Evolutionary conservation across 306 rosid genomes (phyloP).

Genomic region (Sesbania bispinosa): DNA sequence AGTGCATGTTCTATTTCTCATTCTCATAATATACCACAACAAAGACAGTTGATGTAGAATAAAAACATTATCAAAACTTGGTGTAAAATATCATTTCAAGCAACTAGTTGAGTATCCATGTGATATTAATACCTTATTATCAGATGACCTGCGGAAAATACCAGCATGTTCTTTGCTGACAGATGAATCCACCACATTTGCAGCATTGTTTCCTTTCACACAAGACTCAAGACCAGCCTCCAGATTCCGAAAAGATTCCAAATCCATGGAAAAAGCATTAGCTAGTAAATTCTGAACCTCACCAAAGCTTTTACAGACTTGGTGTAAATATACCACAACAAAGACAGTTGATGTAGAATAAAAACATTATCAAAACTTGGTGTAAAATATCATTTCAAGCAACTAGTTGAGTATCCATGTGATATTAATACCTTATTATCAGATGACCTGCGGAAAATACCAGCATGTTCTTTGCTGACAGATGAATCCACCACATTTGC

Average conservation of each 20-base stretch:
- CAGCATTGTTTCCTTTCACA: slow-evolving; percentile 39
- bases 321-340: too few relatives aligned
- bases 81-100: not conserved
- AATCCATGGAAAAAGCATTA: slow-evolving; percentile 47
- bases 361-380: not conserved
- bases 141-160: slow-evolving; percentile 31
- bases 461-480: slow-evolving; percentile 32
- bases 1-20: not conserved
- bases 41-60: slow-evolving; percentile 17
- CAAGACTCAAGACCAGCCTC: slow-evolving; percentile 57
- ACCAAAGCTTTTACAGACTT: slow-evolving; percentile 54
- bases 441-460: slow-evolving; percentile 29
- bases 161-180: slow-evolving; percentile 31
- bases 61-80: slow-evolving; percentile 6
- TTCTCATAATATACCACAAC: not conserved
- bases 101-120: slow-evolving; percentile 6
- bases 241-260: slow-evolving; percentile 58
- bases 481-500: slow-evolving; percentile 37
- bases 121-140: slow-evolving; percentile 51
- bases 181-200: slow-evolving; percentile 38
- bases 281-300: slow-evolving; percentile 53
- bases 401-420: slow-evolving; percentile 7
- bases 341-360: too few relatives aligned
- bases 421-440: slow-evolving; percentile 52
- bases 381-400: not conserved